Conservation (phyloP, 1,139 yeast species). For the Debaryomyces sp. region DNA sequence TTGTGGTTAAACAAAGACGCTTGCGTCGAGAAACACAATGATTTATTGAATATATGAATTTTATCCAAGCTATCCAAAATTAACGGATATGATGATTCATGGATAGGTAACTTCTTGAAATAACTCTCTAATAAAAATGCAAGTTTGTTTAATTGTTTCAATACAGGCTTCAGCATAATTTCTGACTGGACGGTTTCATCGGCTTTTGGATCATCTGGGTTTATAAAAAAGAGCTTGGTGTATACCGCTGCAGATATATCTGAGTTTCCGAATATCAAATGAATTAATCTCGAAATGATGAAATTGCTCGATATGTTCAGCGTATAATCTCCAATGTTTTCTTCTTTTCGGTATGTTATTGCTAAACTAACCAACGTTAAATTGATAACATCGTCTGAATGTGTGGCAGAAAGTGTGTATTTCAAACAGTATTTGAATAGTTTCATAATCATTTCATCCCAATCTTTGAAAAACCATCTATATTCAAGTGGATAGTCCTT, state of each 20-base stretch:
- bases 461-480: conserved; percentile 36
- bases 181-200: conserved; percentile 19
- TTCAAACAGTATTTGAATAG: conserved; percentile 30
- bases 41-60: conserved; percentile 30
- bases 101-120: conserved; percentile 23
- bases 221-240: conserved; percentile 19
- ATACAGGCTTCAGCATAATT: conserved; percentile 39
- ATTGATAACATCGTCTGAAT: conserved; percentile 27
- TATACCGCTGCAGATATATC: conserved; percentile 16
- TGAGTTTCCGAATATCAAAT: conserved; percentile 11
- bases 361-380: conserved; percentile 41
- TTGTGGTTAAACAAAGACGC: conserved; percentile 25
- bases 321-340: conserved; percentile 26
- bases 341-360: conserved; percentile 25
- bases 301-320: conserved; percentile 25
- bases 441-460: conserved; percentile 28
- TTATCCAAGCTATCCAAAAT: conserved; percentile 22
- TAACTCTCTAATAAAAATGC: conserved; percentile 49
- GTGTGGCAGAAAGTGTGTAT: conserved; percentile 25
- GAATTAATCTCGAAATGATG: conserved; percentile 19
- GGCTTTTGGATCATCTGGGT: conserved; percentile 12
- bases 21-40: conserved; percentile 27
- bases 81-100: conserved; percentile 20
- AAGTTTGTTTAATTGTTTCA: conserved; percentile 53
- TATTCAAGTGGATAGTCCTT: conserved; percentile 28